Evolutionary conservation across 352 stramenopile genomes (phyloP).

Genomic region (Aphanomyces cochlioides): DNA sequence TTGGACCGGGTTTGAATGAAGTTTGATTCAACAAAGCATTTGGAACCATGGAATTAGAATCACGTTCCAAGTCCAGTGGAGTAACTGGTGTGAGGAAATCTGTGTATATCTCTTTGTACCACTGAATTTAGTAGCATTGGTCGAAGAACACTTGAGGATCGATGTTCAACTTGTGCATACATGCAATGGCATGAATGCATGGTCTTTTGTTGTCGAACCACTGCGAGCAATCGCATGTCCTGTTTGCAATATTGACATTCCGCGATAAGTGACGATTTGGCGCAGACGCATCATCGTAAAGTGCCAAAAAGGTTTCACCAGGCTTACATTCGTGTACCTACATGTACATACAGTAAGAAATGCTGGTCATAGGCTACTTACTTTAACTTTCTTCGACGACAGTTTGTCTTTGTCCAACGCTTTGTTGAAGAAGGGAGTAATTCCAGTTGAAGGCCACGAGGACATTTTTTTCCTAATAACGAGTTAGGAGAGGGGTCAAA

Average conservation of each 20-base stretch:
- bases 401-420: not conserved
- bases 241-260: not conserved
- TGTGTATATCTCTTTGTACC: not conserved
- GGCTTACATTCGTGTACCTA: not conserved
- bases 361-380: not conserved
- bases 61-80: not conserved
- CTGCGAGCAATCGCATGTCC: not conserved
- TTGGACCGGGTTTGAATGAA: not conserved
- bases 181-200: not conserved
- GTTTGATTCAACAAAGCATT: not conserved
- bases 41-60: not conserved
- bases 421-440: not conserved
- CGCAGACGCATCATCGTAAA: not conserved
- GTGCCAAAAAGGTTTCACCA: not conserved
- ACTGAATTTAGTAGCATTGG: not conserved
- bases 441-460: not conserved
- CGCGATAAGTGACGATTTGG: not conserved
- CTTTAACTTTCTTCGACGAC: not conserved
- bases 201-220: conserved; percentile 2
- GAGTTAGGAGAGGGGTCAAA: not conserved
- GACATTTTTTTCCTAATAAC: not conserved
- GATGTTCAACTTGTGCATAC: not conserved
- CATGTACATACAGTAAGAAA: not conserved
- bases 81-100: not conserved
- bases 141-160: not conserved